Evolutionary conservation across 2,329 filamentous ascomycete species (phyloP).

Genomic region (Pseudopithomyces chartarum): DNA sequence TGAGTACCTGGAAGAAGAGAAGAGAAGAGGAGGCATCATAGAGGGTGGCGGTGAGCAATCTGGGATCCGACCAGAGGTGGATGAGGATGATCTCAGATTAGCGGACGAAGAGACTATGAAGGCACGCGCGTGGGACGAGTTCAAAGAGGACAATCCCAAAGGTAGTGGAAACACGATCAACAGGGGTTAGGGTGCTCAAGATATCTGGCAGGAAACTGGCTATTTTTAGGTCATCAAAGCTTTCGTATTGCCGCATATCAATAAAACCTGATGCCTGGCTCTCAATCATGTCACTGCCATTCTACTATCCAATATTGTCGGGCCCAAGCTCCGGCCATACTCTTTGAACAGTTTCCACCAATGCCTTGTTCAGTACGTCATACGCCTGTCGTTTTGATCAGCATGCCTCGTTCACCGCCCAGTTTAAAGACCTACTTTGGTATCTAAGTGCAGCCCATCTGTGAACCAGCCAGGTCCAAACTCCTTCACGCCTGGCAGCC

Average conservation of each 20-base stretch:
- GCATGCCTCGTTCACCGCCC: not conserved
- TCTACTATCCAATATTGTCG: conserved; percentile 17
- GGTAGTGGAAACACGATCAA: conserved; percentile 84
- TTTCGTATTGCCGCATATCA: not conserved
- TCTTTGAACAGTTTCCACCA: conserved; percentile 25
- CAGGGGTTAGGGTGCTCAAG: conserved; percentile 58
- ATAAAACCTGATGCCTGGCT: not conserved
- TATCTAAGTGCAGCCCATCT: conserved; percentile 46
- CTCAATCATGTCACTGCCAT: not conserved
- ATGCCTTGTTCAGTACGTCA: conserved; percentile 26
- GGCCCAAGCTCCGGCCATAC: conserved; percentile 41
- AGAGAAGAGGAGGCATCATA: conserved; percentile 81
- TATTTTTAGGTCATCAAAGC: not conserved
- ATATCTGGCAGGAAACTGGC: not conserved
- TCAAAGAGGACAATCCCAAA: conserved; percentile 84
- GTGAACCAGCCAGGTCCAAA: conserved; percentile 45
- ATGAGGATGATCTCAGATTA: conserved; percentile 90
- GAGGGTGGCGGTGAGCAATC: conserved; percentile 85
- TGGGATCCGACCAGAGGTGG: conserved; percentile 69
- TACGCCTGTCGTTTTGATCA: conserved; percentile 25
- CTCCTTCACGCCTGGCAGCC: conserved; percentile 32
- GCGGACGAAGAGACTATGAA: conserved; percentile 92
- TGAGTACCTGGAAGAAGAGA: conserved; percentile 94
- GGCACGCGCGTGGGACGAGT: conserved; percentile 94
- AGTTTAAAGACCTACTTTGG: conserved; percentile 22